phyloP scores from a whole-genome alignment of 2,329 filamentous ascomycete genomes.

The Neonectria hederae region DNA sequence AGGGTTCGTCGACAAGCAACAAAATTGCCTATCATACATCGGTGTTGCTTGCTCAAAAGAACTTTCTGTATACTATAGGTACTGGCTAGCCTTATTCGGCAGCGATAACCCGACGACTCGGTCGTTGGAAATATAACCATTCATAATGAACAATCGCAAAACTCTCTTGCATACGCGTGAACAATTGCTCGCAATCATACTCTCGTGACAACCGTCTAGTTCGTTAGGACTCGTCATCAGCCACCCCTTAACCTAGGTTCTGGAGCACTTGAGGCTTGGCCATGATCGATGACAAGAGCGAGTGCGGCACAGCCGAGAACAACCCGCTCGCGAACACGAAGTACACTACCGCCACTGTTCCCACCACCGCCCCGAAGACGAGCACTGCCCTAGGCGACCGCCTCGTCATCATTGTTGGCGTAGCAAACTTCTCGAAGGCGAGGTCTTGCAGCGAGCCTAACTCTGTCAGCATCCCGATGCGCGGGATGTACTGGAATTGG shows the following conservation, averaged over 20 bases:
- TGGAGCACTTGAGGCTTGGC: slow-evolving; percentile 32
- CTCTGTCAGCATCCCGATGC: slow-evolving; percentile 48
- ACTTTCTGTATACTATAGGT: slow-evolving; percentile 4
- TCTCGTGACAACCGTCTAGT: not conserved
- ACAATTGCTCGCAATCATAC: not conserved
- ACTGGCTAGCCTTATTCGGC: not conserved
- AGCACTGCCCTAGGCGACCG: slow-evolving; percentile 32
- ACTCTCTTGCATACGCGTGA: not conserved
- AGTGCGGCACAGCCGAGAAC: slow-evolving; percentile 28
- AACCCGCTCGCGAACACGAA: slow-evolving; percentile 28
- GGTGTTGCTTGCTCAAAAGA: not conserved
- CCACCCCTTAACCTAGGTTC: slow-evolving; percentile 23
- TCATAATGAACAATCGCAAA: not conserved
- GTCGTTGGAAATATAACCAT: slow-evolving; percentile 13
- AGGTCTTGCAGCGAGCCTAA: slow-evolving; percentile 38
- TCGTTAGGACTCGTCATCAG: not conserved
- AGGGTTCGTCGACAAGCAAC: slow-evolving; percentile 11
- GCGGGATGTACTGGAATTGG: slow-evolving; percentile 76
- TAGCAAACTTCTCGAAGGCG: slow-evolving; percentile 6
- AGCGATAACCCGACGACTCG: slow-evolving; percentile 14
- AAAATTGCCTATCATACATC: not conserved
- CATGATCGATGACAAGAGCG: slow-evolving; percentile 33
- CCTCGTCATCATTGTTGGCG: slow-evolving; percentile 9
- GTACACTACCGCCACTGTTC: slow-evolving; percentile 28
- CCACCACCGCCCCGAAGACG: slow-evolving; percentile 24